A percentile compares a stretch with the other conserved stretches of the same genome.
Conservation (phyloP, 1,284 basidiomycete species). For the Rhodotorula glutinis region DNA sequence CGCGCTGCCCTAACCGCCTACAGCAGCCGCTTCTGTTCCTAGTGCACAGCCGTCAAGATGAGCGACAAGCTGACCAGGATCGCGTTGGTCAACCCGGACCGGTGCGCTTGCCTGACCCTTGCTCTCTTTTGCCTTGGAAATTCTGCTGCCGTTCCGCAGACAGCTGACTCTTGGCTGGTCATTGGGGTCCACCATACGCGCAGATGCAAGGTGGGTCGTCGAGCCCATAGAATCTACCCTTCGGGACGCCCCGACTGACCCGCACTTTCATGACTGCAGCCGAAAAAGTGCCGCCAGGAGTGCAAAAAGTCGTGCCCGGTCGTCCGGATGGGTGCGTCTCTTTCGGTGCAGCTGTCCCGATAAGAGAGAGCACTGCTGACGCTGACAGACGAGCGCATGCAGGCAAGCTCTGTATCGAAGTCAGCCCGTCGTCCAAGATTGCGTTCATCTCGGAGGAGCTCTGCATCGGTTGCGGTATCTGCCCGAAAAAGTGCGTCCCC, state of each 20-base stretch:
- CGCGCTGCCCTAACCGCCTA: neutral
- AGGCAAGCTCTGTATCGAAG: constrained; percentile 97
- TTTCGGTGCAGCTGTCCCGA: neutral
- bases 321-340: constrained; percentile 83
- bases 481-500: constrained; percentile 83
- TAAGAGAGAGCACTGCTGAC: neutral
- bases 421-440: constrained; percentile 71
- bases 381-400: neutral
- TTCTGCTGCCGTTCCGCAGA: no score
- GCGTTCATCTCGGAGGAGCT: constrained; percentile 95
- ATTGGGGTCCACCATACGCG: no score
- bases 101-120: no score
- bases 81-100: constrained; percentile 43
- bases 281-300: constrained; percentile 69
- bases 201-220: neutral
- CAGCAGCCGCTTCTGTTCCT: no score
- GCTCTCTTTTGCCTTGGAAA: neutral
- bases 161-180: no score
- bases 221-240: neutral
- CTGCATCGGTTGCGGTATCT: constrained; percentile 76
- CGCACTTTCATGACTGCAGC: constrained; percentile 50
- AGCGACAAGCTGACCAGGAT: constrained; percentile 38
- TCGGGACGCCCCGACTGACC: no score
- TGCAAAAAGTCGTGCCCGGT: constrained; percentile 98
- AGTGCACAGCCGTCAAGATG: no score